These are phyloP conservation scores for Flaveria linearis DNA, from an alignment of 129 eudicot genomes.

Conservation along the genomic window DNA sequence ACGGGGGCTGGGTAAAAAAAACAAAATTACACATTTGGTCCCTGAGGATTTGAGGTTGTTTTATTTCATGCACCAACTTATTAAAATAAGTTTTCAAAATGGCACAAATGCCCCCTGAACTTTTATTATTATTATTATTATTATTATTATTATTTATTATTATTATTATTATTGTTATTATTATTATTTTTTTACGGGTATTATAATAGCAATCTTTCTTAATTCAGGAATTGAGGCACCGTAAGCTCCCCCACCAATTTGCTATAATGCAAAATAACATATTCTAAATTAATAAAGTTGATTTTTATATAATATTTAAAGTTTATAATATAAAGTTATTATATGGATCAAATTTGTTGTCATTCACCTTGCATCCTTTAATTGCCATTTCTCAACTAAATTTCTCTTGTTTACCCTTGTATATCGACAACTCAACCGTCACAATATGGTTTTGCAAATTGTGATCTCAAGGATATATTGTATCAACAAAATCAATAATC, in stretches of 20 bases:
- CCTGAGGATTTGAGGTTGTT: too few relatives aligned
- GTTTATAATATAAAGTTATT: not conserved
- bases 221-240: not conserved
- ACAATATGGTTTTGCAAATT: not conserved
- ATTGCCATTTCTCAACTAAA: not conserved
- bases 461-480: not conserved
- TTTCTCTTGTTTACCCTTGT: not conserved
- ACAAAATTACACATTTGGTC: too few relatives aligned
- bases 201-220: not conserved
- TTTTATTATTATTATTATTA: too few relatives aligned
- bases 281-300: not conserved
- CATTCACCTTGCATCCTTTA: not conserved
- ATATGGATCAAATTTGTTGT: not conserved
- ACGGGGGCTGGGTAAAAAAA: too few relatives aligned
- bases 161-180: too few relatives aligned
- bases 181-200: too few relatives aligned
- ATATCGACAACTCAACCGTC: constrained; percentile 7
- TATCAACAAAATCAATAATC: too few relatives aligned
- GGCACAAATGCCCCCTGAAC: too few relatives aligned
- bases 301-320: not conserved
- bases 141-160: too few relatives aligned
- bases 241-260: not conserved
- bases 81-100: too few relatives aligned
- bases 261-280: not conserved
- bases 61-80: too few relatives aligned